Percentiles rank a stretch among this genome's conserved stretches.
These are phyloP conservation scores for Xylaria sp. DNA, from an alignment of 2,329 filamentous ascomycete genomes.

Conservation along the genomic window DNA sequence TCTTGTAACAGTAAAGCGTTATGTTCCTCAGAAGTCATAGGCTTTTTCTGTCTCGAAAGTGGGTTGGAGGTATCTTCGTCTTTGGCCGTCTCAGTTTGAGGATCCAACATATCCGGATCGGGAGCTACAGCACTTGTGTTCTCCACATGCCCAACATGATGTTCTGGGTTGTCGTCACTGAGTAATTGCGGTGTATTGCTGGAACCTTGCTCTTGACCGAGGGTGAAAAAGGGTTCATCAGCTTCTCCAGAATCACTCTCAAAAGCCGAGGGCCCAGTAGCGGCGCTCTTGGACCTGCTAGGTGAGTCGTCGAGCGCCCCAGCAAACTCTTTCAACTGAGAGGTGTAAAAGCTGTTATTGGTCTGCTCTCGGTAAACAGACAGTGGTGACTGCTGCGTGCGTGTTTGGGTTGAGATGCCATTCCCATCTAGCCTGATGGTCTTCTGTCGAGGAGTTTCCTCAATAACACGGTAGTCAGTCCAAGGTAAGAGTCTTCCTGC, in stretches of 20 bases:
- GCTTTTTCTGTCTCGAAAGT: constrained; percentile 41
- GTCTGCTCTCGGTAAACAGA: constrained; percentile 83
- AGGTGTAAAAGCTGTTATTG: constrained; percentile 83
- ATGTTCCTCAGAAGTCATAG: constrained; percentile 88
- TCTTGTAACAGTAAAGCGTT: constrained; percentile 87
- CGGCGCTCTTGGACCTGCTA: constrained; percentile 27
- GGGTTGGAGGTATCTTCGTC: constrained; percentile 20
- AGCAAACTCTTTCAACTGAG: constrained; percentile 66
- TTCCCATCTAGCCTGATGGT: constrained; percentile 72
- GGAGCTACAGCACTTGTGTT: neutral
- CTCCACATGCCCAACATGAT: neutral
- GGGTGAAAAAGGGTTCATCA: neutral
- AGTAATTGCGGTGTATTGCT: neutral
- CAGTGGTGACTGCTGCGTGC: constrained; percentile 59
- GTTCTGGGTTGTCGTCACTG: constrained; percentile 7
- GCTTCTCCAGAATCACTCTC: constrained; percentile 10
- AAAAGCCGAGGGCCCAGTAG: neutral
- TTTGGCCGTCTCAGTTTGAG: constrained; percentile 16
- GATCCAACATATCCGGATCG: neutral
- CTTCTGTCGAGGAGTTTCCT: constrained; percentile 85
- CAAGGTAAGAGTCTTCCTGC: constrained; percentile 86
- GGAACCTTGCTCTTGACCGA: constrained; percentile 4
- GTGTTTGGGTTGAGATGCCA: constrained; percentile 73
- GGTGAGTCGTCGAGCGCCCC: constrained; percentile 41
- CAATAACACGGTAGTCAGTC: constrained; percentile 84